These are phyloP conservation scores for Penicillium brasilianum DNA, from an alignment of 2,329 filamentous ascomycete species.

Conservation along the genomic window DNA sequence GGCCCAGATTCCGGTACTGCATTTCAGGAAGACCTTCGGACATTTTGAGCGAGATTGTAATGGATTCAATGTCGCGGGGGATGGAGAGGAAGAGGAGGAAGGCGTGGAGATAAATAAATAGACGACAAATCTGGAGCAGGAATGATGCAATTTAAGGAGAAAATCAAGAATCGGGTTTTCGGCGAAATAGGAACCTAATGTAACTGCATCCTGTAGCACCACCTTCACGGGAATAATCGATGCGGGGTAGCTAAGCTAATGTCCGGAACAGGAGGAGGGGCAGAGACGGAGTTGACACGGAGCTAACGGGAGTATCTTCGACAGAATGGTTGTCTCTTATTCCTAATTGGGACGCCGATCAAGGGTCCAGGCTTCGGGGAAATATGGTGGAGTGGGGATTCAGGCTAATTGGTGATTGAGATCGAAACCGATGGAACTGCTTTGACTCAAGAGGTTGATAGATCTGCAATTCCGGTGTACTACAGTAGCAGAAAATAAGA, in stretches of 20 bases:
- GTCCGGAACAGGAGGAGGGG: background rate
- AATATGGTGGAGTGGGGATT: background rate
- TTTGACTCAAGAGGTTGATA: background rate
- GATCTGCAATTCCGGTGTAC: background rate
- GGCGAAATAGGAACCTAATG: background rate
- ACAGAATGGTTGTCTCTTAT: background rate
- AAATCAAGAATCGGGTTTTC: background rate
- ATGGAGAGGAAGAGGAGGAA: background rate
- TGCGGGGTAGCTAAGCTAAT: conserved; percentile 16
- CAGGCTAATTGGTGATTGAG: conserved; percentile 6
- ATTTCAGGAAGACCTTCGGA: conserved; percentile 31
- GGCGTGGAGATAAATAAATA: conserved; percentile 3
- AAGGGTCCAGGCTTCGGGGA: background rate
- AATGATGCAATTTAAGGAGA: conserved; percentile 1
- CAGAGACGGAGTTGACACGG: conserved; percentile 6
- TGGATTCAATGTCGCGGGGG: background rate
- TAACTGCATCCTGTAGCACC: background rate
- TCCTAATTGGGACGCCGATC: conserved; percentile 23
- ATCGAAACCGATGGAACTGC: conserved; percentile 6
- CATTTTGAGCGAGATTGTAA: conserved; percentile 18
- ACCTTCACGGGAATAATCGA: conserved; percentile 11
- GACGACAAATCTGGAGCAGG: background rate
- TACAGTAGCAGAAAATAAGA: background rate
- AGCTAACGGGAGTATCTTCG: background rate
- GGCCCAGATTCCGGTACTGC: conserved; percentile 72